These are phyloP conservation scores for Psilocybe azurescens DNA, from an alignment of 768 basidiomycete species.

Conservation along the genomic window DNA sequence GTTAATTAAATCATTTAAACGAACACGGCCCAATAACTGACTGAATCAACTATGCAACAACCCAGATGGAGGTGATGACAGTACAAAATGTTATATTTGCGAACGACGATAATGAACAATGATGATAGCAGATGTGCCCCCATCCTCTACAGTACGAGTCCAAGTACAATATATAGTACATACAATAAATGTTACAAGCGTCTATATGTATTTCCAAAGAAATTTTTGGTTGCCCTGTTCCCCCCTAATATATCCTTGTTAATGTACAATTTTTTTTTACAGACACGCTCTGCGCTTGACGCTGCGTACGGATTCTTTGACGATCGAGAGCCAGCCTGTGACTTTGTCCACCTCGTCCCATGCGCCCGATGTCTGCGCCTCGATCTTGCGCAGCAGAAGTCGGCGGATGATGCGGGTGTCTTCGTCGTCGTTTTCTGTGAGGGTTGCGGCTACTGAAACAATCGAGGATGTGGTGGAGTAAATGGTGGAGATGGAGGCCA, in stretches of 20 bases:
- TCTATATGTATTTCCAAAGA: background rate
- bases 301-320: conserved; percentile 66
- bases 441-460: conserved; percentile 53
- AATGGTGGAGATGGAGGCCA: conserved; percentile 47
- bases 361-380: conserved; percentile 55
- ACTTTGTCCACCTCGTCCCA: conserved; percentile 69
- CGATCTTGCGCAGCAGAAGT: conserved; percentile 69
- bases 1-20: no score
- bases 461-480: conserved; percentile 47
- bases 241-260: background rate
- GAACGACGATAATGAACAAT: background rate
- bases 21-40: no score
- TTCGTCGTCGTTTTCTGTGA: conserved; percentile 64
- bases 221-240: background rate
- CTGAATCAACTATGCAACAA: background rate
- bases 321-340: conserved; percentile 63
- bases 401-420: conserved; percentile 67
- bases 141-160: background rate
- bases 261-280: conserved; percentile 26
- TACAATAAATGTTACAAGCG: background rate
- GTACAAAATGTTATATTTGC: background rate
- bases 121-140: background rate
- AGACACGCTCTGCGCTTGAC: conserved; percentile 56
- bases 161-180: background rate
- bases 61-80: background rate